Conservation (phyloP, 2,329 filamentous ascomycete genomes). For the Pseudogymnoascus destructans region DNA sequence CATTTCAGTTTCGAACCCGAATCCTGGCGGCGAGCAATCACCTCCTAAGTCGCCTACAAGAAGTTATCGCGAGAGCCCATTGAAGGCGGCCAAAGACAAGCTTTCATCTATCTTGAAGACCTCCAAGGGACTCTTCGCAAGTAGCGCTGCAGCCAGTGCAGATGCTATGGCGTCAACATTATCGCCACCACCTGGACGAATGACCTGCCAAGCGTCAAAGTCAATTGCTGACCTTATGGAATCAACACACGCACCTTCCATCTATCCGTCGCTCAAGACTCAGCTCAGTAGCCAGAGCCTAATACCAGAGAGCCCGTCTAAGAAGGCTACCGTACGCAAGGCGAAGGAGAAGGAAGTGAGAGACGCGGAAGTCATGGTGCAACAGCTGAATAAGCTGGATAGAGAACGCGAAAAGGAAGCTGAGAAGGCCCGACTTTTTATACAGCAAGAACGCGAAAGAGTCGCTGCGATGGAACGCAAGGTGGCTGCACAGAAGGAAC, state of each 20-base stretch:
- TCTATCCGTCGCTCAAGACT: constrained; percentile 36
- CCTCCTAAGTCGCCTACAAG: constrained; percentile 42
- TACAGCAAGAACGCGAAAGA: constrained; percentile 40
- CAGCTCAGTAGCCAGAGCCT: constrained; percentile 23
- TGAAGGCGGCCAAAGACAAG: constrained; percentile 88
- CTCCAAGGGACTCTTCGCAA: constrained; percentile 75
- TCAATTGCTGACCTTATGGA: constrained; percentile 33
- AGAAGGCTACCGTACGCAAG: constrained; percentile 28
- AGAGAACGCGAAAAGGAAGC: constrained; percentile 58
- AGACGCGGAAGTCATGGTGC: constrained; percentile 46
- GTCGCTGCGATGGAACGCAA: constrained; percentile 41
- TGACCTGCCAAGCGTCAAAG: constrained; percentile 32
- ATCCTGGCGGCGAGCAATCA: constrained; percentile 14
- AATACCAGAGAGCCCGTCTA: constrained; percentile 16
- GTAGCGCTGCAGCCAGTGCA: constrained; percentile 51
- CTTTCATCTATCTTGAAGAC: constrained; percentile 82
- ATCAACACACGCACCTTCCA: constrained; percentile 16
- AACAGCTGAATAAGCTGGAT: constrained; percentile 49
- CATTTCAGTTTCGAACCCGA: constrained; percentile 34
- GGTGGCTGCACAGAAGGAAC: constrained; percentile 27
- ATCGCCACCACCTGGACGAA: constrained; percentile 38
- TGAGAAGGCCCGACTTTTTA: constrained; percentile 49
- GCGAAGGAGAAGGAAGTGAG: constrained; percentile 50
- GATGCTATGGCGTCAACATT: constrained; percentile 46
- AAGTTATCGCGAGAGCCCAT: constrained; percentile 55